A percentile compares a stretch with the other conserved stretches of the same genome.
These are phyloP conservation scores for Claviceps capensis DNA, from an alignment of 2,329 filamentous ascomycete species.

Conservation along the genomic window DNA sequence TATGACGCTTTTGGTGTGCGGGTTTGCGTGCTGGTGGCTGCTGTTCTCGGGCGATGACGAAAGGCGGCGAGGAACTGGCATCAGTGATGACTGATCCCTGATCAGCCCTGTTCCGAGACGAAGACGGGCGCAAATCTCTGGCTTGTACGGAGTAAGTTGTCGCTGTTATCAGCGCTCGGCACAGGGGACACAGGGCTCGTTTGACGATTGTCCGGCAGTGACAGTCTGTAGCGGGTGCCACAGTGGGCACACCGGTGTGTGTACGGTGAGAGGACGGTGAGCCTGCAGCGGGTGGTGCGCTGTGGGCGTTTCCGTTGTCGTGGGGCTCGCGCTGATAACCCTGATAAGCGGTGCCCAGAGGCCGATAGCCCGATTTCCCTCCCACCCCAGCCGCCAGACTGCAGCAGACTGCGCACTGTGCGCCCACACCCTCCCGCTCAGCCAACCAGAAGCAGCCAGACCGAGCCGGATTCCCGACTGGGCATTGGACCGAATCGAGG, in stretches of 20 bases:
- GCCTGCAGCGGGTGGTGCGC: too few species aligned
- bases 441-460: too few species aligned
- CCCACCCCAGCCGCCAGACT: too few species aligned
- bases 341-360: too few species aligned
- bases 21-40: neutral
- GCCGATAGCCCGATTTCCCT: too few species aligned
- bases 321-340: too few species aligned
- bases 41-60: constrained; percentile 2
- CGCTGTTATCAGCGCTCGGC: neutral
- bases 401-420: too few species aligned
- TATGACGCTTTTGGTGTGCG: neutral
- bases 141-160: neutral
- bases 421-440: too few species aligned
- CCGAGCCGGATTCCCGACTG: too few species aligned
- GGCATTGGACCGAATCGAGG: neutral
- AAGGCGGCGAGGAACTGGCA: neutral
- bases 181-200: neutral
- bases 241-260: neutral
- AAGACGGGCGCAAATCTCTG: too few species aligned
- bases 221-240: neutral
- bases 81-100: neutral
- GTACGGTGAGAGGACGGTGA: neutral
- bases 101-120: too few species aligned
- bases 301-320: too few species aligned
- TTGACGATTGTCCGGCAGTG: neutral